phyloP scores from a whole-genome alignment of 306 rosid species.

The Lathyrus oleraceus region DNA sequence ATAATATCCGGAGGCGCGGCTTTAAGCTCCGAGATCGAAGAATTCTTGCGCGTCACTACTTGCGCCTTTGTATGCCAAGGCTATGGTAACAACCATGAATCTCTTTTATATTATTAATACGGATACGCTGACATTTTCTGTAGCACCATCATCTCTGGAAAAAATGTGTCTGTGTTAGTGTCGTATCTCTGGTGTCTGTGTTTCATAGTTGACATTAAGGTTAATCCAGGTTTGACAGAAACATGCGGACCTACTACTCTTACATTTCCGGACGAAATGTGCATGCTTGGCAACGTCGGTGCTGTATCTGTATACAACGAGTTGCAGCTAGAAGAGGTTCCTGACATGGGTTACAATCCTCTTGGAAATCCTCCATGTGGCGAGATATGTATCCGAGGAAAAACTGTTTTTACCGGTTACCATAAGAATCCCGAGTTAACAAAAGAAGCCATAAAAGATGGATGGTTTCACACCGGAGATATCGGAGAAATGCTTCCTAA shows the following conservation, averaged over 20 bases:
- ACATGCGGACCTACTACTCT: conserved; percentile 78
- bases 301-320: conserved; percentile 62
- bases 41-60: conserved; percentile 84
- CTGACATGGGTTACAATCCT: conserved; percentile 92
- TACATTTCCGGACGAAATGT: conserved; percentile 90
- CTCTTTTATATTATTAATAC: background rate
- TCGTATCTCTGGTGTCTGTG: too few species aligned
- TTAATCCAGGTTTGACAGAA: conserved; percentile 80
- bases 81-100: conserved; percentile 62
- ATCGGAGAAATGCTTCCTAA: conserved; percentile 83
- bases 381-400: conserved; percentile 79
- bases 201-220: background rate
- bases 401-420: conserved; percentile 66
- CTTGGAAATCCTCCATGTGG: conserved; percentile 76
- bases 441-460: conserved; percentile 65
- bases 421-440: conserved; percentile 75
- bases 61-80: conserved; percentile 90
- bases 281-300: conserved; percentile 83
- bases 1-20: conserved; percentile 96
- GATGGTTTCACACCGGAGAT: conserved; percentile 99
- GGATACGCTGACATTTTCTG: too few species aligned
- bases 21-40: conserved; percentile 82
- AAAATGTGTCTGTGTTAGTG: too few species aligned
- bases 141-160: too few species aligned
- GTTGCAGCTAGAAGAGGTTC: conserved; percentile 66